Evolutionary conservation across 306 rosid species (phyloP), one percentile per base, ranked within the genome.

Genomic region (Quercus ilex): DNA sequence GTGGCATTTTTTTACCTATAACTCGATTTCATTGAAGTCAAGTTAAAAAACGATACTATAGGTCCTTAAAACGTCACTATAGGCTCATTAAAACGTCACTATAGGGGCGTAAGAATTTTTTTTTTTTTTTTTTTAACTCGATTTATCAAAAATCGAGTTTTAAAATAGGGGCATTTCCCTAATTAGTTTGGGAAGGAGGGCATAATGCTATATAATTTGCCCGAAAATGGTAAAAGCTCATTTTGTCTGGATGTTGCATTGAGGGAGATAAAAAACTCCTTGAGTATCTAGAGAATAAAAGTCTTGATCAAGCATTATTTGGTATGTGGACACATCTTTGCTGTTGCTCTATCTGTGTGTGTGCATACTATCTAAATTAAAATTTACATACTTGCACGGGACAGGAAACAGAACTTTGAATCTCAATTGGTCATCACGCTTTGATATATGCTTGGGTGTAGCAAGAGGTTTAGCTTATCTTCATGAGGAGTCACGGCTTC

Each of bases 261-360:
- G 94, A 94, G 67, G 97, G 94, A 60, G 79, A 74, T 46, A 85
- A 89, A 70, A 78, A 89, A 58, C 97, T 92, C 78, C 94, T 94
- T 55, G 97, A 94, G 87, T 94, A 81, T 80, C 87, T 92, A 6
- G 93, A 92, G 78, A 94, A 94, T 69, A 92, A 84, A 83, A 90
- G 96, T 75, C 94, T 92, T 77, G 97, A 90, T 85, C 96, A 86
- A 90, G 97, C 94, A 72, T 51, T 94, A 76, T 94, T 94, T 83
- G 94, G 97, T 94, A 89, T 68, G 55, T 76, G 59, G 71, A 51
- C 65, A 12, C 3, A 21, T 74, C 51, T 19, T 20, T 49, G 5
- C 10, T 65, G 62, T 77, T 55, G 10, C 43, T 35, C 2, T 35
- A 6, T 58, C 0, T 58, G 28, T 58, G 15, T 3, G 28, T 64